phyloP scores from a whole-genome alignment of 164 flowering plant species.

The Magnolia officinalis region DNA sequence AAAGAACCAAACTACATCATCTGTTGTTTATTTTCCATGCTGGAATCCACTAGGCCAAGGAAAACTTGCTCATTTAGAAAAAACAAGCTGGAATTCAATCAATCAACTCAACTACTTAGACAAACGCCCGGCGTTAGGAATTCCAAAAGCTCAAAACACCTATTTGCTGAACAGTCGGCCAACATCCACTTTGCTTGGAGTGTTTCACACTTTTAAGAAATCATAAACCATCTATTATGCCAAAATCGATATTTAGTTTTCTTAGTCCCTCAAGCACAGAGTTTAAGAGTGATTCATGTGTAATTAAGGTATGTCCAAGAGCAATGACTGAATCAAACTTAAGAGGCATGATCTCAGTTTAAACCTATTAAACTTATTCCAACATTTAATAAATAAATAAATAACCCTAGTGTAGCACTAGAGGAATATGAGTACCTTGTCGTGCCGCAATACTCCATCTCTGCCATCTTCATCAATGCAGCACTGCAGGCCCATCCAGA shows the following conservation, averaged over 20 bases:
- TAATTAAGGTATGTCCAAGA: background rate
- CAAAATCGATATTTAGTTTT: background rate
- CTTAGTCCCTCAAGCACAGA: background rate
- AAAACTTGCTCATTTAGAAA: background rate
- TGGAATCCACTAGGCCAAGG: background rate
- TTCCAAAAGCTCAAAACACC: background rate
- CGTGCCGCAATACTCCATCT: conserved; percentile 90
- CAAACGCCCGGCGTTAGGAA: background rate
- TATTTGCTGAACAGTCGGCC: background rate
- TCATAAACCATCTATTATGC: background rate
- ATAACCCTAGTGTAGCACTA: background rate
- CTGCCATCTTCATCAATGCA: conserved; percentile 84
- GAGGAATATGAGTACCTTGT: conserved; percentile 56
- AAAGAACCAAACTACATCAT: no score
- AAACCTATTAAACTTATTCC: background rate
- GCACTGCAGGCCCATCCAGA: conserved; percentile 42
- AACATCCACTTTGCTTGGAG: background rate
- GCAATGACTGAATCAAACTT: background rate
- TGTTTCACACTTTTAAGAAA: background rate
- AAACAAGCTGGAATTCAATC: background rate
- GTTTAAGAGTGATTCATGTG: background rate
- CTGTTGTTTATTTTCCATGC: background rate
- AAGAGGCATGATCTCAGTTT: background rate
- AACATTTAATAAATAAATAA: background rate
- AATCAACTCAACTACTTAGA: background rate